These are phyloP conservation scores for Lasiosphaeria ovina DNA, from an alignment of 495 filamentous ascomycete genomes.

Conservation along the genomic window DNA sequence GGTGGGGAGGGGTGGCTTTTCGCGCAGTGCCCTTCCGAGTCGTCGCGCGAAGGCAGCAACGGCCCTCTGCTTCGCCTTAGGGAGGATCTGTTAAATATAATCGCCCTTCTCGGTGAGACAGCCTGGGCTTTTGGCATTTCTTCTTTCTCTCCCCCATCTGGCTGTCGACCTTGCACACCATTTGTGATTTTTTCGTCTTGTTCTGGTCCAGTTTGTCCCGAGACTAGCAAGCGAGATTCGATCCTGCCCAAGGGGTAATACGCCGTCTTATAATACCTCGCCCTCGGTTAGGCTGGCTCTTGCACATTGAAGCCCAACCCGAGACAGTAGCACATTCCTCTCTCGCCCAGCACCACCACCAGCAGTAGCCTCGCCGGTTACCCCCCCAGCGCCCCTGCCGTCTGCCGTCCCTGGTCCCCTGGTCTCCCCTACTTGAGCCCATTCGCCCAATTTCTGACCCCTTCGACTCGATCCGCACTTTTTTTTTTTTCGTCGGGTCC, in stretches of 20 bases:
- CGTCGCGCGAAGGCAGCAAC: constrained; percentile 28
- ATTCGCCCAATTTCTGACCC: constrained; percentile 30
- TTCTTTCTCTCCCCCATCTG: constrained; percentile 6
- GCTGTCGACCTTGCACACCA: background rate
- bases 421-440: constrained; percentile 12
- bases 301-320: constrained; percentile 36
- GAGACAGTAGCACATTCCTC: constrained; percentile 15
- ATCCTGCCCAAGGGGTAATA: constrained; percentile 21
- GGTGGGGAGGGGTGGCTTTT: background rate
- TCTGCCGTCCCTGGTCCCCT: constrained; percentile 8
- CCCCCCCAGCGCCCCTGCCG: constrained; percentile 15
- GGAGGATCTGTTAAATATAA: constrained; percentile 16
- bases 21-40: background rate
- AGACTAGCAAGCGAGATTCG: constrained; percentile 26
- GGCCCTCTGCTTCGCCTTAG: constrained; percentile 7
- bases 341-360: background rate
- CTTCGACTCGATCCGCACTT: constrained; percentile 22
- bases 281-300: constrained; percentile 17
- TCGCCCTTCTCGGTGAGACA: constrained; percentile 9
- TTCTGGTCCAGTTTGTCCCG: background rate
- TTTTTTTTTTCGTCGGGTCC: constrained; percentile 16
- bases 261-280: constrained; percentile 14
- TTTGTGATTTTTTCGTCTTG: constrained; percentile 8
- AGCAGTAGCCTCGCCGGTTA: constrained; percentile 21
- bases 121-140: constrained; percentile 1